Evolutionary conservation across 139 green algal genomes (phyloP), one percentile per base, ranked within the genome.

Genomic region (Tetradesmus obliquus): DNA sequence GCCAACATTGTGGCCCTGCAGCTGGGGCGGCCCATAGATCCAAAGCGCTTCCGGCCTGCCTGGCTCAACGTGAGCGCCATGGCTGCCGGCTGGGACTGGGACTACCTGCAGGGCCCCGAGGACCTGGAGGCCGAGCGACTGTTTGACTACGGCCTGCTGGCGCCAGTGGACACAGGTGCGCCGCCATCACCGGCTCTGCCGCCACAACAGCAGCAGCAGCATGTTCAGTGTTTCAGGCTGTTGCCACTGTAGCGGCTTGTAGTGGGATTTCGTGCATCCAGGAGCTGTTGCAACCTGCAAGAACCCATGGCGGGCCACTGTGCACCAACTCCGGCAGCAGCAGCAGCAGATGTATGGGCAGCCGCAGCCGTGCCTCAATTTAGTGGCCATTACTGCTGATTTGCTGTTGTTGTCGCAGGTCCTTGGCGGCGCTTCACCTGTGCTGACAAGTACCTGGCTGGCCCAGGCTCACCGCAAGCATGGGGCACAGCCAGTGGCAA

Each of bases 121-220:
- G 95, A 97, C 7, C 54, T 96, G 79, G 95, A 97, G 76, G 89
- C 95, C 19, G 95, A 97, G 93, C 91, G 95, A 1, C 95, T 97
- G 55, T 97, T 97, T 91, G 95, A 97, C 91, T 97, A 86, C 45
- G 90, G 85, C 1, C 62, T 95, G 2, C 91, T 97, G 53, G 95
- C 95, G 2, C 95, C 93, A 74, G 13, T 88, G 12, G 55, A 85
- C 2, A n/a, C 91, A 92, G 91, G 91, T 93, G 22, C 54, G 57
- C 32, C 32, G 32, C 32, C 32, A 45, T 45, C 32, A 45, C 32
- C 32, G 32, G 45, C 20, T 45, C 32, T 45, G 32, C 32, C 32
- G 32, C 15, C 66, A 76, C 17, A 24, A 3, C 15, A 5, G 66
- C 66, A 76, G 66, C 66, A 24, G 15, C 15, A 2, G 66, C 66